Evolutionary conservation across 495 filamentous ascomycete genomes (phyloP).

Genomic region (Xylaria curta): DNA sequence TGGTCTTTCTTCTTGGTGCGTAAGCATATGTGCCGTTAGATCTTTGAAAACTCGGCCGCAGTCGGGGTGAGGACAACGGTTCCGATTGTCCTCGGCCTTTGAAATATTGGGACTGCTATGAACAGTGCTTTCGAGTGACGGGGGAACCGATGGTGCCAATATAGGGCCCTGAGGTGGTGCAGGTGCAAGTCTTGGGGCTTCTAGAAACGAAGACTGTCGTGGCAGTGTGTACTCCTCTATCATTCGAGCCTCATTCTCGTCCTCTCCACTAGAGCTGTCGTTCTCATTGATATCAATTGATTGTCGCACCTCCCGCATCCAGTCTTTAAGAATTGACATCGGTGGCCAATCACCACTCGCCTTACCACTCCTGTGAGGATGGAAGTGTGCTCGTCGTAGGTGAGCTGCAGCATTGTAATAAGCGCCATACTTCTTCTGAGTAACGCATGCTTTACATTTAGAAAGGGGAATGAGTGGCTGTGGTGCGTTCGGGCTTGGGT

Average conservation of each 20-base stretch:
- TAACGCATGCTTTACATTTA: conserved; percentile 88
- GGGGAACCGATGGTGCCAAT: conserved; percentile 38
- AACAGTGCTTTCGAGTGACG: conserved; percentile 40
- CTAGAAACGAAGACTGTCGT: conserved; percentile 47
- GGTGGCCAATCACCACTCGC: conserved; percentile 84
- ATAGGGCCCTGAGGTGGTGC: conserved; percentile 45
- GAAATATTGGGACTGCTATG: conserved; percentile 40
- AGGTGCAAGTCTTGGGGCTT: conserved; percentile 49
- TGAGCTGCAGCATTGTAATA: conserved; percentile 98
- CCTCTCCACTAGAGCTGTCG: conserved; percentile 54
- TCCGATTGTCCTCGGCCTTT: conserved; percentile 41
- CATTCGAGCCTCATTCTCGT: conserved; percentile 51
- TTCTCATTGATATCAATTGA: conserved; percentile 55
- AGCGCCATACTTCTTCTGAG: conserved; percentile 83
- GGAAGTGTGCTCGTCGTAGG: conserved; percentile 87
- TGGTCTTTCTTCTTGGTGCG: conserved; percentile 90
- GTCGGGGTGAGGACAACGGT: conserved; percentile 78
- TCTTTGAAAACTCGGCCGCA: conserved; percentile 92
- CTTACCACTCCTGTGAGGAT: conserved; percentile 77
- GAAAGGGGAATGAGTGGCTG: conserved; percentile 71
- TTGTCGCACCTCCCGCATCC: conserved; percentile 78
- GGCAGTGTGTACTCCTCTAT: conserved; percentile 49
- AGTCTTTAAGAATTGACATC: conserved; percentile 84
- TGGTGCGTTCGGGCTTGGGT: conserved; percentile 47
- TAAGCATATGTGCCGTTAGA: conserved; percentile 94